Base-by-base conservation (phyloP, 1,284 basidiomycete genomes). In the Hymenochaete sp. region DNA sequence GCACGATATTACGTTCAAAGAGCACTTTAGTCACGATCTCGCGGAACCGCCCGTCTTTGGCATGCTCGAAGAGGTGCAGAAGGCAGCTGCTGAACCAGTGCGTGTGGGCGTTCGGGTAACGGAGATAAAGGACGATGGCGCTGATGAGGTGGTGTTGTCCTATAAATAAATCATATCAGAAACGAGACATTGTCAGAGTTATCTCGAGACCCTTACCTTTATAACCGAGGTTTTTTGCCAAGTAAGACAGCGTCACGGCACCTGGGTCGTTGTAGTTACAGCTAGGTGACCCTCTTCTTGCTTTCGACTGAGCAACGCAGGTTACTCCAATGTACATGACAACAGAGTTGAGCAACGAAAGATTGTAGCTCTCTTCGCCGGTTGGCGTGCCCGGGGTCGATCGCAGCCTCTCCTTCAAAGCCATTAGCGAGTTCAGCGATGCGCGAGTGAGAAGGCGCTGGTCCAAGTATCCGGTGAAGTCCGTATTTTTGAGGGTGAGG, bases 71-170 rank as follows among this genome's bases (percentile, higher is more conserved):
- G 35, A 96, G 77, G 63, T 92, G 76, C 38, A 98, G 74, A 48
- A 98, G 67, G 52, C 97, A 73, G 37, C 79, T 83, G 61, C 85
- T 87, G 72, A 93, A 97, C 90, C 92, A 97, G 62, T 89, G 83
- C 42, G 92, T 98, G 67, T 95, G 92, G n/a, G 91, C 89, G 57
- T 92, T 93, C 26, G 92, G 91, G 72, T 91, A 93, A 57, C 96
- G 89, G 51, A 98, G 72, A 64, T 98, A 95, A 58, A 96, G 79
- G 28, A 92, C 84, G 58, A 93, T 84, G 14, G 92, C 82, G 53
- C 83, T 90, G 53, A 97, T 70, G 53, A 98, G 71, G 62, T 97
- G 82, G 67, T 96, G 91, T 75, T 96, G 89, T 55, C 89, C 90
- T 92, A 49, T 0, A 43, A 35, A 38, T 29, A 37, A 39, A 27